Conservation (phyloP, 2,329 filamentous ascomycete genomes). For the Aspergillus costaricaensis region DNA sequence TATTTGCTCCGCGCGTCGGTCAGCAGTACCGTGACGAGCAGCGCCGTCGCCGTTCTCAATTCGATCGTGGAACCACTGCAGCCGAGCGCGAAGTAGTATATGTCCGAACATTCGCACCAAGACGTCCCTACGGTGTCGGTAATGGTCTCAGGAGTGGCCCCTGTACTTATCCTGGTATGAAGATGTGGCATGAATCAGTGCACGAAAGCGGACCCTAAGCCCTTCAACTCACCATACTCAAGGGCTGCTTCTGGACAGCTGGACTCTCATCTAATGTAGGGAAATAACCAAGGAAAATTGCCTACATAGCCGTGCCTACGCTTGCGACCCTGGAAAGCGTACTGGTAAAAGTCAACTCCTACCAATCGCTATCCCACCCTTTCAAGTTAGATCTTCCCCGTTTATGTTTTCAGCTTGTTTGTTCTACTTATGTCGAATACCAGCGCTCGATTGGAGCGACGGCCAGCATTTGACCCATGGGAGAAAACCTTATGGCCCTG, state of each 20-base stretch:
- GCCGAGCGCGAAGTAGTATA: slow-evolving; percentile 63
- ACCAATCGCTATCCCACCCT: slow-evolving; percentile 10
- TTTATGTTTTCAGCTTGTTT: not conserved
- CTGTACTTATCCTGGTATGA: slow-evolving; percentile 29
- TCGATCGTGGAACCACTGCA: slow-evolving; percentile 75
- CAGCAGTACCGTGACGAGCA: slow-evolving; percentile 75
- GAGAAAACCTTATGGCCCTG: slow-evolving; percentile 25
- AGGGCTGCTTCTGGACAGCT: not conserved
- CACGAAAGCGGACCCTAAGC: slow-evolving; percentile 24
- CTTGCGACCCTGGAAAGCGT: not conserved
- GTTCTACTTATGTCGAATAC: slow-evolving; percentile 18
- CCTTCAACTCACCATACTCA: slow-evolving; percentile 15
- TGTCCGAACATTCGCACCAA: slow-evolving; percentile 26
- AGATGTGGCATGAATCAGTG: slow-evolving; percentile 26
- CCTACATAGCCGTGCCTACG: not conserved
- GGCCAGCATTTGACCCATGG: slow-evolving; percentile 20
- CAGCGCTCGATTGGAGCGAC: slow-evolving; percentile 22
- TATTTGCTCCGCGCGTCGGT: slow-evolving; percentile 78
- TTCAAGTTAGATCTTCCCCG: slow-evolving; percentile 1
- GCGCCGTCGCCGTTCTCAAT: slow-evolving; percentile 74
- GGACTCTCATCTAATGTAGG: not conserved
- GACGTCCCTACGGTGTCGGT: slow-evolving; percentile 20
- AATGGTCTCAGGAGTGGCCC: slow-evolving; percentile 26
- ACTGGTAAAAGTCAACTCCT: not conserved
- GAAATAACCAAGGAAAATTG: not conserved